These are phyloP conservation scores for Cystoisospora suis DNA, from an alignment of 169 alveolate species.

Conservation along the genomic window DNA sequence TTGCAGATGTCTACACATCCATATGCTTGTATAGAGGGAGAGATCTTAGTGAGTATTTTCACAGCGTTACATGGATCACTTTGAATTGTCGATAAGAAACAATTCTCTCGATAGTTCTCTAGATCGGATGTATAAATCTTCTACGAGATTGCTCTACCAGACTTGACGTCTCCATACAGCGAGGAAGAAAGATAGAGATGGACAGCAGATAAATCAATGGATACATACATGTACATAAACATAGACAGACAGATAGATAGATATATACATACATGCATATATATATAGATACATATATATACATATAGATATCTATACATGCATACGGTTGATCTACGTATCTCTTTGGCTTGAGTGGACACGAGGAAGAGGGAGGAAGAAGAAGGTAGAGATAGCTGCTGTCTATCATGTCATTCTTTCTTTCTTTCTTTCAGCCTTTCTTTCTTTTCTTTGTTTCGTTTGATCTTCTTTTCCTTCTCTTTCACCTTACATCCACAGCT, in stretches of 20 bases:
- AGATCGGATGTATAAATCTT: too few relatives aligned
- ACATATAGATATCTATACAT: not conserved
- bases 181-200: not conserved
- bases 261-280: not conserved
- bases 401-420: too few relatives aligned
- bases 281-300: not conserved
- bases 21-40: not conserved
- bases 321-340: not conserved
- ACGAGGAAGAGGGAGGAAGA: too few relatives aligned
- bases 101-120: too few relatives aligned
- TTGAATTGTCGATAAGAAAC: too few relatives aligned
- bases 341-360: too few relatives aligned
- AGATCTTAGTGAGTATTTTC: too few relatives aligned
- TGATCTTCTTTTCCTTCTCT: too few relatives aligned
- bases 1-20: not conserved
- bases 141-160: not conserved
- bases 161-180: not conserved
- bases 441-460: too few relatives aligned
- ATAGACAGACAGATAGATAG: not conserved
- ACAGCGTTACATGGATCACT: too few relatives aligned
- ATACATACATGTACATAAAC: not conserved
- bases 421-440: too few relatives aligned
- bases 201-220: not conserved
- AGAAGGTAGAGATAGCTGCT: too few relatives aligned
- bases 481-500: conserved; percentile 41